A percentile compares a stretch with the other conserved stretches of the same genome.
Conservation (phyloP, 139 green algal genomes). For the Micromonas commoda region DNA sequence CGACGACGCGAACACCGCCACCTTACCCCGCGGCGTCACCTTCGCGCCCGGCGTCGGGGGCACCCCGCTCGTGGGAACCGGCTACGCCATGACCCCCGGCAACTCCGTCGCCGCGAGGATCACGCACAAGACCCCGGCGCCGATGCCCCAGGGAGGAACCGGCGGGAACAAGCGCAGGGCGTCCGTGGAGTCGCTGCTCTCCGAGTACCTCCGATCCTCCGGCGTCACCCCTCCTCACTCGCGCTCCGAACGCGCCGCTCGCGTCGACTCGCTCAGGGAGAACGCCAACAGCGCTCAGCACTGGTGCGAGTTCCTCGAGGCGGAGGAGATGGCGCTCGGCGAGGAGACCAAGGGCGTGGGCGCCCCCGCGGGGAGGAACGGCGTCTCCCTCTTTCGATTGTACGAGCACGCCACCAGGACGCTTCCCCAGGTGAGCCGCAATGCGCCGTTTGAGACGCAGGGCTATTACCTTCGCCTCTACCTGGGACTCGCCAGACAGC, state of each 20-base stretch:
- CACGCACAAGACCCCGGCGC: not conserved
- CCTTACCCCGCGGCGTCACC: not conserved
- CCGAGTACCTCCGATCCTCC: not conserved
- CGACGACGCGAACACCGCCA: not conserved
- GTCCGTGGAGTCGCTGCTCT: slow-evolving; percentile 1
- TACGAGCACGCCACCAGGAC: slow-evolving; percentile 61
- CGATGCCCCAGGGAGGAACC: not conserved
- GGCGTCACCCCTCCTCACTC: not conserved
- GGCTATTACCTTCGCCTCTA: slow-evolving; percentile 60
- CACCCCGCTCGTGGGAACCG: too few species aligned
- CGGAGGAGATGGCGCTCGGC: slow-evolving; percentile 42
- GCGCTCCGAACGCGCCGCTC: not conserved
- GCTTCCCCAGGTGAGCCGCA: slow-evolving; percentile 51
- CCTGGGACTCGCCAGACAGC: slow-evolving; percentile 30
- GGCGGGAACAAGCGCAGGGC: not conserved
- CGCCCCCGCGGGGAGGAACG: not conserved
- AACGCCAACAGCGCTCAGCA: slow-evolving; percentile 39
- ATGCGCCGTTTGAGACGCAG: slow-evolving; percentile 41
- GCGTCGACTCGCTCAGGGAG: slow-evolving; percentile 41
- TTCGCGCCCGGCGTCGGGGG: not conserved
- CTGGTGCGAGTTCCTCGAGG: slow-evolving; percentile 51
- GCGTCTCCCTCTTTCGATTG: slow-evolving; percentile 51
- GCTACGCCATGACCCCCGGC: too few species aligned
- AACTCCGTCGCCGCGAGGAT: not conserved
- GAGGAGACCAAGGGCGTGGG: not conserved